A percentile compares a stretch with the other conserved stretches of the same genome.
Conservation (phyloP, 2,329 filamentous ascomycete species). For the Diaporthe helianthi region DNA sequence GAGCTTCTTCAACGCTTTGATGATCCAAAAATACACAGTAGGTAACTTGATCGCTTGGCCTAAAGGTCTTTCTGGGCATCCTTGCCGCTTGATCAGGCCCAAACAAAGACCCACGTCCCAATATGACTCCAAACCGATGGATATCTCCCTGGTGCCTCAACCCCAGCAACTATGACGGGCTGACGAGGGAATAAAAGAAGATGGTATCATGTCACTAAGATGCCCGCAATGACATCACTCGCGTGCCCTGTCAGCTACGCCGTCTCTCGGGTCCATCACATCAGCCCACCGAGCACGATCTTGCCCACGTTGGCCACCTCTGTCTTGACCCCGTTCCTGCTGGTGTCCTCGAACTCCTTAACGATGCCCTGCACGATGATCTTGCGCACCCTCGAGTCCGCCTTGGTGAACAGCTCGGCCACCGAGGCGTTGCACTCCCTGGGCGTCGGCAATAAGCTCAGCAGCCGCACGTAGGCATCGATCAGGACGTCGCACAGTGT, state of each 20-base stretch:
- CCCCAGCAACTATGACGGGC: constrained; percentile 21
- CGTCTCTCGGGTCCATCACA: constrained; percentile 54
- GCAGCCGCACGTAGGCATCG: constrained; percentile 84
- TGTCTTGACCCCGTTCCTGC: constrained; percentile 74
- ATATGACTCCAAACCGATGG: constrained; percentile 20
- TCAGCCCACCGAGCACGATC: constrained; percentile 85
- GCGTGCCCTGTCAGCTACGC: background rate
- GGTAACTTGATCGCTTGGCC: background rate
- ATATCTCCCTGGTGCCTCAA: constrained; percentile 30
- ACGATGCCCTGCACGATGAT: constrained; percentile 87
- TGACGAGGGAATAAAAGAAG: constrained; percentile 23
- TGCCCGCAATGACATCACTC: background rate
- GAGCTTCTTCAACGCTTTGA: background rate
- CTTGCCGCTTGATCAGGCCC: constrained; percentile 7
- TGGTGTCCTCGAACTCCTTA: constrained; percentile 91
- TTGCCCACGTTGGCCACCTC: constrained; percentile 88
- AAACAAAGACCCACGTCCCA: background rate
- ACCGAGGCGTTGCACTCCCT: constrained; percentile 73
- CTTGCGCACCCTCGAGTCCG: constrained; percentile 84
- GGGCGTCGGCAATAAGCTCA: constrained; percentile 77
- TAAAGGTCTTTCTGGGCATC: background rate
- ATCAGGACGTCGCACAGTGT: constrained; percentile 95
- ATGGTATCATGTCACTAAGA: constrained; percentile 32
- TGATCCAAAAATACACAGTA: constrained; percentile 3
- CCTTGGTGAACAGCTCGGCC: constrained; percentile 88